These are phyloP conservation scores for Suhomyces sp. DNA, from an alignment of 805 yeast species.

Conservation along the genomic window DNA sequence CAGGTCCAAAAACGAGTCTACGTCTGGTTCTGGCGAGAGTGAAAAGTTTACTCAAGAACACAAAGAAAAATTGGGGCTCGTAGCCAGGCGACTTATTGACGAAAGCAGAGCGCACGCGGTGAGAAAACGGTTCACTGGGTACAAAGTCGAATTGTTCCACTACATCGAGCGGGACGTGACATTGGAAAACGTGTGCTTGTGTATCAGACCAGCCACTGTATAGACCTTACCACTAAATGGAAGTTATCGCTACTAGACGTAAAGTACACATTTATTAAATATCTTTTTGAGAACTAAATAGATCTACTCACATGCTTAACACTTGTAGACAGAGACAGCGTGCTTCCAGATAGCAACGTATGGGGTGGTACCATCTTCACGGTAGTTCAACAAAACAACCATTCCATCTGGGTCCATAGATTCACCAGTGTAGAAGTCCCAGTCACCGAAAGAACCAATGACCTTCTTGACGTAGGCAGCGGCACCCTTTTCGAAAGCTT, in stretches of 20 bases:
- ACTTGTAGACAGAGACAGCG: constrained; percentile 84
- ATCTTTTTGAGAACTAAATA: constrained; percentile 4
- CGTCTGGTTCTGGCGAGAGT: constrained; percentile 5
- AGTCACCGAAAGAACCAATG: constrained; percentile 92
- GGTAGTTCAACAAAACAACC: constrained; percentile 97
- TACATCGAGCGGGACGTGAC: constrained; percentile 61
- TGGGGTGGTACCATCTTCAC: constrained; percentile 99
- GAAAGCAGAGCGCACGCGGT: constrained; percentile 61
- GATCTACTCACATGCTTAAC: constrained; percentile 2
- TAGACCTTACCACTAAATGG: background rate
- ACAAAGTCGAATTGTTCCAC: constrained; percentile 48
- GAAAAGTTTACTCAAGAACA: constrained; percentile 33
- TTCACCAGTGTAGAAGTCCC: constrained; percentile 99
- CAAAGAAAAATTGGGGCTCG: constrained; percentile 59
- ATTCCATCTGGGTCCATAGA: constrained; percentile 99
- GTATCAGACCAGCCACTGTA: constrained; percentile 1
- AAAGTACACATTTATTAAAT: constrained; percentile 3
- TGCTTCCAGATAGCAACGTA: constrained; percentile 98
- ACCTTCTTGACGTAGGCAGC: constrained; percentile 94
- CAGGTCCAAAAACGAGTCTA: constrained; percentile 28
- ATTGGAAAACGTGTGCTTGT: constrained; percentile 65
- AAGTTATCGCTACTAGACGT: background rate
- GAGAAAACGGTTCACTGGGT: constrained; percentile 28
- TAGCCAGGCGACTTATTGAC: constrained; percentile 72
- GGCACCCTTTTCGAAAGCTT: constrained; percentile 96